Evolutionary conservation across 352 stramenopile species (phyloP), one percentile per base, ranked within the genome.

Genomic region (Pythium monospermum): DNA sequence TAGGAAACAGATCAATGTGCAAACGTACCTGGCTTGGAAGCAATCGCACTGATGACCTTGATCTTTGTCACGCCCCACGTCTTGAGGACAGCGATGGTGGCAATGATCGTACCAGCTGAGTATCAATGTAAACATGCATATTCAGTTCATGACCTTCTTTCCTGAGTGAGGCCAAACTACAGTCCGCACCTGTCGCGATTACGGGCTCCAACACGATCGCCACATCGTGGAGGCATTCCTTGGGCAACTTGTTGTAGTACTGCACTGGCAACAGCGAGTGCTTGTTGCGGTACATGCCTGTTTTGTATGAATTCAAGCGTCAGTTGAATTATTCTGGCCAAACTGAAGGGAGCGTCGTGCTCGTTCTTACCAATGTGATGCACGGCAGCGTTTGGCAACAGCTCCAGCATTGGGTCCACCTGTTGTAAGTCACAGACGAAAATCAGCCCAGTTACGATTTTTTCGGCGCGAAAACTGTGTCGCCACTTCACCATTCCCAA

Each of bases 191-290:
- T 19, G 94, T 98, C 11, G 92, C 93, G 65, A 99, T 98, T 40
- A 98, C 78, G 16, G 96, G 96, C 71, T 99, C 96, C 27, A 99
- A 68, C 22, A 99, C 76, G 55, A 98, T 98, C 8, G 96, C 96
- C 30, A 96, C 84, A 49, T 97, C 88, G 15, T 78, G 69, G 32
- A 88, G 77, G 69, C 93, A 96, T 57, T 96, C 77, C 50, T 97
- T 96, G 2, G 96, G 96, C 3, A 99, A 73, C 57, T 97, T 95
- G 83, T 99, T 99, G 76, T 99, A 99, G 79, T 99, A 99, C 60
- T 98, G 91, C n/a, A 99, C 93, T 3, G 95, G 96, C 25, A 97
- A 59, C 8, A 97, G 70, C 38, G 78, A 91, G 40, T 91, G 74
- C 50, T 97, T 96, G 67, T 91, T 88, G 48, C 84, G 82, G 66